Base-by-base conservation (phyloP, 2,329 filamentous ascomycete species). In the Cercospora zeae-maydis region DNA sequence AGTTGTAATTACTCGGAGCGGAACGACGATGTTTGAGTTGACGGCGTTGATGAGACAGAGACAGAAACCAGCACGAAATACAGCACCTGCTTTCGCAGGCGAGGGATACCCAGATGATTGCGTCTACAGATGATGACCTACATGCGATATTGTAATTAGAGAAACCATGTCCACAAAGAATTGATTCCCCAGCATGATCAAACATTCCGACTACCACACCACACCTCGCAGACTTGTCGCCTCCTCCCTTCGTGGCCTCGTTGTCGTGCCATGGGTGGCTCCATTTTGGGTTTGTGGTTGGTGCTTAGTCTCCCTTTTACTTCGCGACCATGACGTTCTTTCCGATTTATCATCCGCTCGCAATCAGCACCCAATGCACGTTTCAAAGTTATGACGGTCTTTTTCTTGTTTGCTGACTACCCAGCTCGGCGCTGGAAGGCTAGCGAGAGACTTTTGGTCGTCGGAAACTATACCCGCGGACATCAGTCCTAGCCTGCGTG, bases 61-160 rank as follows among this genome's bases (percentile, higher is more conserved):
- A 27, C 3, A 27, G 24, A 27, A 6, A 27, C 6, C 16, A 24
- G 31, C n/a, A 52, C n/a, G 47, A 52, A 52, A n/a, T 52, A 56
- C 51, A 52, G 52, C 30, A 56, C 37, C 30, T 34, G 51, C 49
- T 55, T 42, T 52, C 39, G 24, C 37, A 52, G 47, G 47, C 47
- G 30, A 27, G 47, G 47, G 47, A 52, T 52, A 52, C 24, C 47
- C 24, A 52, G 47, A 31, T 52, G 47, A 52, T 31, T 52, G 47
- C 24, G 30, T 52, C 24, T 31, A 6, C 24, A 52, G 21, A 52
- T 52, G 14, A 52, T 21, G 47, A 31, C 21, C 24, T 52, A 31
- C 47, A 14, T 52, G 47, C 30, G 30, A 30, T 52, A 27, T 16
- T n/a, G n/a, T n/a, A n/a, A n/a, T n/a, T n/a, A n/a, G n/a, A n/a